Conservation (phyloP, 2,329 filamentous ascomycete genomes). For the Chaetomiaceae sp. region DNA sequence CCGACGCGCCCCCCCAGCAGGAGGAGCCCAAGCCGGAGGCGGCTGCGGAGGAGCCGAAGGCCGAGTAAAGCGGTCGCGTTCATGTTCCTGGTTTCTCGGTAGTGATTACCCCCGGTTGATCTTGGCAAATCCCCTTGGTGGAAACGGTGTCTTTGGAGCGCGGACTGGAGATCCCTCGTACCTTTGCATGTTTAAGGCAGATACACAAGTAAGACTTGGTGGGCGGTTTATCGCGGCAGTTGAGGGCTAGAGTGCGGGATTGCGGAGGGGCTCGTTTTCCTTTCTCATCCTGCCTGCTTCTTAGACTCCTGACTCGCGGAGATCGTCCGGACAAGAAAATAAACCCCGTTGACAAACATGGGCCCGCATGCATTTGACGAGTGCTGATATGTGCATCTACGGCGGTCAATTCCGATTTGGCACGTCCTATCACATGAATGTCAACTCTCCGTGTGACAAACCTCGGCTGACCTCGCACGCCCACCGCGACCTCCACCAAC, state of each 20-base stretch:
- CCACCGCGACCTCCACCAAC: too few relatives aligned
- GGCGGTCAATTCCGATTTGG: too few relatives aligned
- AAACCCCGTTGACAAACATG: constrained; percentile 27
- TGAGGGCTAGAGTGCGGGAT: constrained; percentile 37
- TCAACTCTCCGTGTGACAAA: too few relatives aligned
- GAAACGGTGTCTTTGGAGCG: constrained; percentile 60
- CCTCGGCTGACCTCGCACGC: too few relatives aligned
- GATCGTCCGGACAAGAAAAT: constrained; percentile 50
- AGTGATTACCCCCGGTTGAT: constrained; percentile 38
- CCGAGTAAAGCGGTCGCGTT: constrained; percentile 46
- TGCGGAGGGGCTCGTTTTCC: constrained; percentile 36
- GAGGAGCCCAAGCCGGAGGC: constrained; percentile 52
- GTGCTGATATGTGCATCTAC: too few relatives aligned
- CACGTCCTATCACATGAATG: too few relatives aligned
- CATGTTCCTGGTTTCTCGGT: constrained; percentile 36
- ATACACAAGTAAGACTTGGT: constrained; percentile 31
- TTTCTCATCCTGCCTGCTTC: constrained; percentile 41
- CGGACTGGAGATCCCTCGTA: constrained; percentile 47
- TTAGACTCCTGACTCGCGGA: constrained; percentile 46
- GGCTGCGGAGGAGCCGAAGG: constrained; percentile 61
- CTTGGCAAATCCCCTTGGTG: constrained; percentile 35
- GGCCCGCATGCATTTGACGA: not conserved
- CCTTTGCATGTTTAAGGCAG: constrained; percentile 46
- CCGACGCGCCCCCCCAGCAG: constrained; percentile 48
- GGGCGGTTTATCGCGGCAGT: constrained; percentile 31